Evolutionary conservation across 164 flowering plant genomes (phyloP).

Genomic region (Macadamia tetraphylla): DNA sequence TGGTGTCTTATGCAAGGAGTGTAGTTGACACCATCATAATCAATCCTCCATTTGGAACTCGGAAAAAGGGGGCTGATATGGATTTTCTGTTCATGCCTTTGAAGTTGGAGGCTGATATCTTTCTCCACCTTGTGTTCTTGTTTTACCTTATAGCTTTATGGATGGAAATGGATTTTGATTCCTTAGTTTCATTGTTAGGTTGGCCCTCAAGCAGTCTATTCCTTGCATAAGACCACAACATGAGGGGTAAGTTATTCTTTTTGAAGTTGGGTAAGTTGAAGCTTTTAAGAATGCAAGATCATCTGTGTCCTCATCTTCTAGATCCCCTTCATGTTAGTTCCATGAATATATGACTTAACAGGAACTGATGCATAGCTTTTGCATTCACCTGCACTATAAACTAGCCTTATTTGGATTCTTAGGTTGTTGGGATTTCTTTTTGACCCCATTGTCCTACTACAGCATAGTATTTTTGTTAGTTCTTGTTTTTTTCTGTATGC

Average conservation of each 20-base stretch:
- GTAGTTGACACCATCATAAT: conserved; percentile 80
- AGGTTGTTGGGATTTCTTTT: no score
- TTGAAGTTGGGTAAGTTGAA: background rate
- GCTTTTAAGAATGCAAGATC: no score
- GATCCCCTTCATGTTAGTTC: no score
- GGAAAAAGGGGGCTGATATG: conserved; percentile 92
- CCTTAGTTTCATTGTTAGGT: conserved; percentile 33
- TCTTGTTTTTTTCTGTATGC: background rate
- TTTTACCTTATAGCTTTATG: background rate
- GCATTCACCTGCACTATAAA: no score
- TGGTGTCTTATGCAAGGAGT: conserved; percentile 33
- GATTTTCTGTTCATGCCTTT: conserved; percentile 67
- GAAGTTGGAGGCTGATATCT: conserved; percentile 36
- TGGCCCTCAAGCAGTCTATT: conserved; percentile 89
- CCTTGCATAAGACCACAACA: conserved; percentile 96
- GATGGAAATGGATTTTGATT: conserved; percentile 2
- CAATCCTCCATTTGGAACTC: conserved; percentile 99
- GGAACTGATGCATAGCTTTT: no score
- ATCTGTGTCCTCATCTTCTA: no score
- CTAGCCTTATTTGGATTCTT: no score
- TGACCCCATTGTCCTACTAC: no score
- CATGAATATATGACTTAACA: no score
- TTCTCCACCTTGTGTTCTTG: background rate
- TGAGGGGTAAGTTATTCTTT: conserved; percentile 64
- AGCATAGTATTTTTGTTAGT: background rate